These are phyloP conservation scores for Dothistroma pini DNA, from an alignment of 2,329 filamentous ascomycete species.

Conservation along the genomic window DNA sequence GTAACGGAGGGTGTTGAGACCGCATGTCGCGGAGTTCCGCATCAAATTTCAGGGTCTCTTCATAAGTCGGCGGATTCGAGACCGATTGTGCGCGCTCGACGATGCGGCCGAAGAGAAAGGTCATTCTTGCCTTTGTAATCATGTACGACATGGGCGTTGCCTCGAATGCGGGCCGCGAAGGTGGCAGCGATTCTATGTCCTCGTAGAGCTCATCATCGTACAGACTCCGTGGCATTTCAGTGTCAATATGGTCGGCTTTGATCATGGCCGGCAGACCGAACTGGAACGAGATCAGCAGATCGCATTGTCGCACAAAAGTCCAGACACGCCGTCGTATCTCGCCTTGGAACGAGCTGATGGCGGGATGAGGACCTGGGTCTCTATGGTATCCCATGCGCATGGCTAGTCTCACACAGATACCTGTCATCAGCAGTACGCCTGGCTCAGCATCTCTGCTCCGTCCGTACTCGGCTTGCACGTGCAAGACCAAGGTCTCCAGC, in stretches of 20 bases:
- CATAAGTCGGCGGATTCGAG: conserved; percentile 58
- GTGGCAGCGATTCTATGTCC: conserved; percentile 63
- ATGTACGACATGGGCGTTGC: conserved; percentile 75
- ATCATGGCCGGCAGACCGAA: conserved; percentile 62
- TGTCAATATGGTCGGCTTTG: conserved; percentile 69
- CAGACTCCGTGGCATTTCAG: conserved; percentile 70
- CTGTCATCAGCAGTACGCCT: conserved; percentile 58
- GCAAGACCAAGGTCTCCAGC: conserved; percentile 73
- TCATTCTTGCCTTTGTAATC: conserved; percentile 68
- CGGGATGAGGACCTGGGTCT: conserved; percentile 70
- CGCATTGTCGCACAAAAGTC: conserved; percentile 68
- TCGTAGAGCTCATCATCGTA: conserved; percentile 77
- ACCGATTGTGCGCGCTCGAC: conserved; percentile 62
- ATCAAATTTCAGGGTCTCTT: conserved; percentile 60
- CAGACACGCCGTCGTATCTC: conserved; percentile 64
- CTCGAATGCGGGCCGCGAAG: conserved; percentile 63
- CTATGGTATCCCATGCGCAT: conserved; percentile 77
- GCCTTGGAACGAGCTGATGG: conserved; percentile 68
- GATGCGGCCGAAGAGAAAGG: conserved; percentile 67
- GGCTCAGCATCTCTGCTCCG: conserved; percentile 70
- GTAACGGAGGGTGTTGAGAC: conserved; percentile 71
- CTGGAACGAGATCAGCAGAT: conserved; percentile 75
- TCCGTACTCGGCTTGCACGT: conserved; percentile 71
- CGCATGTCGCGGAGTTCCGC: conserved; percentile 54
- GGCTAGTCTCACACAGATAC: conserved; percentile 58